A percentile compares a stretch with the other conserved stretches of the same genome.
phyloP scores from a whole-genome alignment of 2,329 filamentous ascomycete species.

The Penicillium sp. region DNA sequence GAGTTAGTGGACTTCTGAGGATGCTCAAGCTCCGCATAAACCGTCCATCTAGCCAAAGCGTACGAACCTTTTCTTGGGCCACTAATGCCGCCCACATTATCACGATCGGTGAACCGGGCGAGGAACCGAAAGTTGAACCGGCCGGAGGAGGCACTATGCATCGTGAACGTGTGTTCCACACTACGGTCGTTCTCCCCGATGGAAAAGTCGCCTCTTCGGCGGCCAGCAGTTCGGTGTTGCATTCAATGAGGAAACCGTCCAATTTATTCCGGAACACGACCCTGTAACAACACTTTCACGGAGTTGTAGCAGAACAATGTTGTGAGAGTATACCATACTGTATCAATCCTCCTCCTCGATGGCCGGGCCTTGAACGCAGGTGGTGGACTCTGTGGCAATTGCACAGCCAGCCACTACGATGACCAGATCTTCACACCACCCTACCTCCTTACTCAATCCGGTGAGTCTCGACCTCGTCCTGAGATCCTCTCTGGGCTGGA shows the following conservation, averaged over 20 bases:
- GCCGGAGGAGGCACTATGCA: slow-evolving; percentile 44
- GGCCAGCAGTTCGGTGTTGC: slow-evolving; percentile 38
- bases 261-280: slow-evolving; percentile 42
- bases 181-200: slow-evolving; percentile 44
- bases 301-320: slow-evolving; percentile 19
- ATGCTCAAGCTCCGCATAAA: neutral
- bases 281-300: slow-evolving; percentile 36
- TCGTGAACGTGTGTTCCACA: slow-evolving; percentile 39
- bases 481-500: slow-evolving; percentile 30
- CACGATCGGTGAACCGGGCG: slow-evolving; percentile 34
- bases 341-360: slow-evolving; percentile 44
- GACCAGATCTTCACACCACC: slow-evolving; percentile 49
- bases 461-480: slow-evolving; percentile 35
- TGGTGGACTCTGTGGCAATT: slow-evolving; percentile 47
- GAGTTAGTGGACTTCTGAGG: neutral
- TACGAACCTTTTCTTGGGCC: slow-evolving; percentile 17
- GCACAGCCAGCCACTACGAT: slow-evolving; percentile 46
- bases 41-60: neutral
- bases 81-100: slow-evolving; percentile 44
- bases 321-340: slow-evolving; percentile 40
- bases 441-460: slow-evolving; percentile 46
- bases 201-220: slow-evolving; percentile 44
- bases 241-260: slow-evolving; percentile 39
- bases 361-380: slow-evolving; percentile 46
- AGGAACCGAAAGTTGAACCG: slow-evolving; percentile 16